A percentile compares a stretch with the other conserved stretches of the same genome.
Conservation (phyloP, 768 basidiomycete genomes). For the Lenzites betulinus region DNA sequence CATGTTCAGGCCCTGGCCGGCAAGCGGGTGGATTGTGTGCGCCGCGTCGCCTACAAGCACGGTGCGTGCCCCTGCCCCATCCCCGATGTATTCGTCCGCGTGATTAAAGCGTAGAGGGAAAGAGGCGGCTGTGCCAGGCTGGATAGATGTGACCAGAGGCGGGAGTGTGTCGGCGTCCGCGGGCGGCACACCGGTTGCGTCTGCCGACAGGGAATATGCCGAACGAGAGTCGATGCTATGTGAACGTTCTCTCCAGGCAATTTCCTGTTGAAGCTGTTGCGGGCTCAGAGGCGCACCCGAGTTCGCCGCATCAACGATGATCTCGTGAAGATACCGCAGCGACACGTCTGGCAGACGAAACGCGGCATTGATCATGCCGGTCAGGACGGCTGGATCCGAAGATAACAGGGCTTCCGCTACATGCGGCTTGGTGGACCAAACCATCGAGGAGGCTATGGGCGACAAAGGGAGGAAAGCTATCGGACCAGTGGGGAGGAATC, state of each 20-base stretch:
- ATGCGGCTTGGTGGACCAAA: slow-evolving; percentile 88
- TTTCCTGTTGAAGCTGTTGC: slow-evolving; percentile 58
- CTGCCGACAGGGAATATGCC: slow-evolving; percentile 55
- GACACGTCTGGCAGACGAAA: slow-evolving; percentile 83
- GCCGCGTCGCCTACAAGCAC: slow-evolving; percentile 96
- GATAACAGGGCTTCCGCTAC: slow-evolving; percentile 73
- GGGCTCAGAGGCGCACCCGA: slow-evolving; percentile 48
- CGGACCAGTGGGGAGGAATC: slow-evolving; percentile 93
- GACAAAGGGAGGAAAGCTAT: slow-evolving; percentile 93
- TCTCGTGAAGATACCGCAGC: slow-evolving; percentile 62
- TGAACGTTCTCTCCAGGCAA: slow-evolving; percentile 71
- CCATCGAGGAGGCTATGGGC: slow-evolving; percentile 77
- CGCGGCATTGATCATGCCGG: slow-evolving; percentile 84
- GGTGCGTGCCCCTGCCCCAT: slow-evolving; percentile 64
- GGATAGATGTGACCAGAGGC: slow-evolving; percentile 71
- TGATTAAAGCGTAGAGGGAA: slow-evolving; percentile 91
- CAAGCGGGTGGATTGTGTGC: slow-evolving; percentile 92
- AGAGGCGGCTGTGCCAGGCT: slow-evolving; percentile 74
- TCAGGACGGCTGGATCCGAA: slow-evolving; percentile 62
- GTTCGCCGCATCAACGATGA: slow-evolving; percentile 56
- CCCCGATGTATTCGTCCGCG: slow-evolving; percentile 83
- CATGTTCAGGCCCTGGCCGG: slow-evolving; percentile 94
- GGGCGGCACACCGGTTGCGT: slow-evolving; percentile 56
- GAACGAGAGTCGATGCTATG: slow-evolving; percentile 68
- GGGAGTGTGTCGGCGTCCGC: slow-evolving; percentile 66